These are phyloP conservation scores for Kockiozyma suomiensis DNA, from an alignment of 805 yeast species.

Conservation along the genomic window DNA sequence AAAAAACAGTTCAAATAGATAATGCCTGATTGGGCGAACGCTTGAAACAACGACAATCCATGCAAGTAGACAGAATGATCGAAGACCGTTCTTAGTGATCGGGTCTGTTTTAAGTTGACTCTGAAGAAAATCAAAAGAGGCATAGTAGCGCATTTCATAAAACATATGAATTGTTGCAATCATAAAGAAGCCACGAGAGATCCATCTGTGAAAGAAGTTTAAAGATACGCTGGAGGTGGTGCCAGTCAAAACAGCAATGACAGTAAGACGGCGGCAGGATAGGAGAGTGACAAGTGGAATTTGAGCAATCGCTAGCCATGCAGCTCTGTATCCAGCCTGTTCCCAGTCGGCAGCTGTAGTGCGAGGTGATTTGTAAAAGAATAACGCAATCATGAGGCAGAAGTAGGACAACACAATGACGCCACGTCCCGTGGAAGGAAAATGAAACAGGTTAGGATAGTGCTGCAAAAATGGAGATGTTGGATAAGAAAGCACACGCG, in stretches of 20 bases:
- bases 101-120: constrained; percentile 27
- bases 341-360: constrained; percentile 31
- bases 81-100: constrained; percentile 34
- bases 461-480: constrained; percentile 9
- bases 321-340: constrained; percentile 35
- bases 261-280: constrained; percentile 31
- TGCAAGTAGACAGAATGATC: constrained; percentile 35
- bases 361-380: constrained; percentile 27
- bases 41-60: constrained; percentile 36
- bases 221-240: constrained; percentile 31
- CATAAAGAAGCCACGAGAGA: constrained; percentile 36
- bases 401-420: constrained; percentile 25
- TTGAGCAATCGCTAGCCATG: constrained; percentile 38
- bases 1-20: constrained; percentile 36
- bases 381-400: constrained; percentile 30
- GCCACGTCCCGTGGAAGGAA: constrained; percentile 28
- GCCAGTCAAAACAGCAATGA: constrained; percentile 36
- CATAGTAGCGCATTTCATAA: constrained; percentile 33
- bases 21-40: constrained; percentile 40
- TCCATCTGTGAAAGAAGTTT: constrained; percentile 39
- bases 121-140: constrained; percentile 22
- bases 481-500: constrained; percentile 20
- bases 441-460: background rate
- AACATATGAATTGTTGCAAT: constrained; percentile 37
- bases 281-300: constrained; percentile 37